phyloP scores from a whole-genome alignment of 2,329 filamentous ascomycete species.

The Verticillium nubilum region DNA sequence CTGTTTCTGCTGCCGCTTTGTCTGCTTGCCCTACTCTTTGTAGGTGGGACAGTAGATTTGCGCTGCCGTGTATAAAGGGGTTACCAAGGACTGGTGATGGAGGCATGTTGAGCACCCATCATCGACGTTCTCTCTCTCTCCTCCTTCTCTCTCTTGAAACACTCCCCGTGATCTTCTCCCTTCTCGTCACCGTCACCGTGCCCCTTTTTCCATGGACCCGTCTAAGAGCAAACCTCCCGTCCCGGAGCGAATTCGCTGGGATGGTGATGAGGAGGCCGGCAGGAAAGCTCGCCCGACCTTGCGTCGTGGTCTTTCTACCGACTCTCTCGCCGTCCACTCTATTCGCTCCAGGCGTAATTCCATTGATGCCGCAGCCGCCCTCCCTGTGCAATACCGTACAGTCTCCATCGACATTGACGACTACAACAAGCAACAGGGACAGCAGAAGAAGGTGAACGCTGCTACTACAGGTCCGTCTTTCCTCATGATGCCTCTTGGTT shows the following conservation, averaged over 20 bases:
- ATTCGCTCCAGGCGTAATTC: slow-evolving; percentile 27
- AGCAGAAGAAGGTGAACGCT: slow-evolving; percentile 32
- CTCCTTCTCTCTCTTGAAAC: neutral
- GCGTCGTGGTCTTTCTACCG: slow-evolving; percentile 20
- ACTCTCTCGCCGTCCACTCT: slow-evolving; percentile 36
- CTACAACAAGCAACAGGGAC: slow-evolving; percentile 33
- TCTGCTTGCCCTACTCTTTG: no score
- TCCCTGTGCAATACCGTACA: slow-evolving; percentile 52
- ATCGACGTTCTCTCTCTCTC: neutral
- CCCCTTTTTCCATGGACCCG: slow-evolving; percentile 16
- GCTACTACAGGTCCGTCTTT: slow-evolving; percentile 36
- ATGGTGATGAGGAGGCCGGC: slow-evolving; percentile 26
- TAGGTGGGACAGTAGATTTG: neutral
- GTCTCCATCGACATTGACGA: slow-evolving; percentile 48
- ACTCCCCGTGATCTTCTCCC: neutral
- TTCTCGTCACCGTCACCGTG: neutral
- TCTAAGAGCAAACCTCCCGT: slow-evolving; percentile 15
- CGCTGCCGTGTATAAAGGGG: neutral
- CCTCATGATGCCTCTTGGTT: no score
- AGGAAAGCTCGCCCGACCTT: slow-evolving; percentile 13
- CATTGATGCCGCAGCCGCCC: slow-evolving; percentile 33
- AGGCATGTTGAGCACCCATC: neutral
- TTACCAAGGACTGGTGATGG: neutral
- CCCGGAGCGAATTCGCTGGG: slow-evolving; percentile 27
- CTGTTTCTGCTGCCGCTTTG: neutral